Conservation (phyloP, 352 stramenopile genomes). For the Globisporangium canariense region DNA sequence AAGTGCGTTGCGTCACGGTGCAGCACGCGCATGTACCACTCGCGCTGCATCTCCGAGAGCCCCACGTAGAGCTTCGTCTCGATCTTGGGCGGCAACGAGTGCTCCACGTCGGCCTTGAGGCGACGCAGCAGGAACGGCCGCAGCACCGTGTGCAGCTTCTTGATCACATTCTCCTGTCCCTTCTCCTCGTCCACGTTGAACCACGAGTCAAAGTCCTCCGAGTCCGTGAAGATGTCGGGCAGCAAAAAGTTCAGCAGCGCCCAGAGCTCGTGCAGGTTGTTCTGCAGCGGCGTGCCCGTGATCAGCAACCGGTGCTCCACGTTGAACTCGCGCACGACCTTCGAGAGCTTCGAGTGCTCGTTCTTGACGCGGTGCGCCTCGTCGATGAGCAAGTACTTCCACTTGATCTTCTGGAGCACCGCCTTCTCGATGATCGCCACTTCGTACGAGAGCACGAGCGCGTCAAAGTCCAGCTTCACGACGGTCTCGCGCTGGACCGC, state of each 20-base stretch:
- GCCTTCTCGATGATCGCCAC: constrained; percentile 95
- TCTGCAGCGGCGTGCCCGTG: constrained; percentile 98
- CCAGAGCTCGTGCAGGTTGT: constrained; percentile 99
- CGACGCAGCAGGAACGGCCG: constrained; percentile 97
- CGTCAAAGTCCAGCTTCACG: constrained; percentile 87
- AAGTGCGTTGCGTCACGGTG: constrained; percentile 94
- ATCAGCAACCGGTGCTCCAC: constrained; percentile 94
- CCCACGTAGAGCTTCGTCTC: constrained; percentile 99
- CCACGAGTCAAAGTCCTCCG: constrained; percentile 99
- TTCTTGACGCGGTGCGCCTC: constrained; percentile 99
- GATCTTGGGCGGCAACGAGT: constrained; percentile 95
- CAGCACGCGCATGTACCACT: constrained; percentile 98
- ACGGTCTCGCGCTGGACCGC: constrained; percentile 90
- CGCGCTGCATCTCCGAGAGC: constrained; percentile 96
- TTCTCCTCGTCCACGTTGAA: constrained; percentile 97
- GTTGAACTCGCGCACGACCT: constrained; percentile 85
- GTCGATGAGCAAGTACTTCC: constrained; percentile 98
- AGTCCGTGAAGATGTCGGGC: constrained; percentile 90
- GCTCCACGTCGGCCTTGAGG: constrained; percentile 98
- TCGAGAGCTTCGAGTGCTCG: constrained; percentile 88
- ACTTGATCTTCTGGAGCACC: constrained; percentile 92
- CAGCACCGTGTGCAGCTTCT: constrained; percentile 97
- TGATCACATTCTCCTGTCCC: constrained; percentile 96
- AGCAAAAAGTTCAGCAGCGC: constrained; percentile 99
- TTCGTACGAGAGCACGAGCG: constrained; percentile 91